phyloP scores from a whole-genome alignment of 2,329 filamentous ascomycete species.

The Penicillium sp. region DNA sequence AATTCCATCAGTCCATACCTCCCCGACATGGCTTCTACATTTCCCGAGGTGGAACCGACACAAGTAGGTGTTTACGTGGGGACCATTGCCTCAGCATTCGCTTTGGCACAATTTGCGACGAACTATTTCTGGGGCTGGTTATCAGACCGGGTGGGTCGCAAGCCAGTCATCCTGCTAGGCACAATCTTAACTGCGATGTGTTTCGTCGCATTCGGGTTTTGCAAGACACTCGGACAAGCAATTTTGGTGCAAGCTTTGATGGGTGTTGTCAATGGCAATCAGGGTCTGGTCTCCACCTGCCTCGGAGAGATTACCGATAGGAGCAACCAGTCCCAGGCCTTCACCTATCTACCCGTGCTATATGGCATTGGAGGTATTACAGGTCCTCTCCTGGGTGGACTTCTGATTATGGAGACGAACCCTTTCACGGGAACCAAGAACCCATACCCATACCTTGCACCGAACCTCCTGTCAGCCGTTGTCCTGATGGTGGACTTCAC shows the following conservation, averaged over 20 bases:
- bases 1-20: constrained; percentile 97
- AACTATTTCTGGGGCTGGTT: constrained; percentile 91
- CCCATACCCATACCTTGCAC: constrained; percentile 77
- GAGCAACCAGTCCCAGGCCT: constrained; percentile 89
- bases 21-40: constrained; percentile 84
- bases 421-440: constrained; percentile 56
- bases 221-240: constrained; percentile 77
- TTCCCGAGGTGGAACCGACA: constrained; percentile 72
- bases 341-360: constrained; percentile 93
- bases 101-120: constrained; percentile 85
- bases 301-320: constrained; percentile 93
- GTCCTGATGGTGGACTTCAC: constrained; percentile 73
- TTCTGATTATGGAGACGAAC: constrained; percentile 69
- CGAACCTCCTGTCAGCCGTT: constrained; percentile 75
- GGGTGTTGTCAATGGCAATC: constrained; percentile 93
- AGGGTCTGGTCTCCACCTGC: constrained; percentile 89
- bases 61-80: constrained; percentile 87
- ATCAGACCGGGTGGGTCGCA: constrained; percentile 75
- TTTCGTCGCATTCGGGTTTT: constrained; percentile 86
- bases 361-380: constrained; percentile 94
- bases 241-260: constrained; percentile 83
- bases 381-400: constrained; percentile 84
- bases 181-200: constrained; percentile 80
- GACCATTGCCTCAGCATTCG: constrained; percentile 85
- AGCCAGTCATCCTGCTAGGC: constrained; percentile 78